These are phyloP conservation scores for Termitomyces sp. DNA, from an alignment of 768 basidiomycete genomes.

Conservation along the genomic window DNA sequence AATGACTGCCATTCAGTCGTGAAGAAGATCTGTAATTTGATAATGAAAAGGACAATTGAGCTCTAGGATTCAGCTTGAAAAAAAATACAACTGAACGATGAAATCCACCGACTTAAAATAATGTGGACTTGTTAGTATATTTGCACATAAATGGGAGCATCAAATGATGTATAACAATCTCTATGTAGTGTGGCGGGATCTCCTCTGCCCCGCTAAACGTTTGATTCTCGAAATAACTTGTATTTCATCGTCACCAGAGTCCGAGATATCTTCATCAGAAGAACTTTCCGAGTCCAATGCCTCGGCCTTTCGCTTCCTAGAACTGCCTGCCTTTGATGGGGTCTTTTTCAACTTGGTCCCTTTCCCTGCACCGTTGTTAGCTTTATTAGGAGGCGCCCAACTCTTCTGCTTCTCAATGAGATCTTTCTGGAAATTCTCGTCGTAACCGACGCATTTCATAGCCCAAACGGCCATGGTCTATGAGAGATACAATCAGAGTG, in stretches of 20 bases:
- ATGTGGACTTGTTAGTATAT: no score
- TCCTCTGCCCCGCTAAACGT: background rate
- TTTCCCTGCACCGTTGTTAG: background rate
- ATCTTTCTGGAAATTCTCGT: background rate
- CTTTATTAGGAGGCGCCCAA: background rate
- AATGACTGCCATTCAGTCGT: background rate
- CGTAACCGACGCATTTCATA: conserved; percentile 1
- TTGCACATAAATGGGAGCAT: background rate
- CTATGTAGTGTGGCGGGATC: background rate
- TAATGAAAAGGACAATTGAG: background rate
- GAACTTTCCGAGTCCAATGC: background rate
- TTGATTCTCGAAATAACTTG: background rate
- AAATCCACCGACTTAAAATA: background rate
- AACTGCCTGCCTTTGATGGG: background rate
- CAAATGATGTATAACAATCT: background rate
- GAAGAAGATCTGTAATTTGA: background rate
- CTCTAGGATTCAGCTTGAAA: background rate
- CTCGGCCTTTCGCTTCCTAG: background rate
- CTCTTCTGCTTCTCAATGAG: background rate
- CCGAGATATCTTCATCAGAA: background rate
- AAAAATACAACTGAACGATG: background rate
- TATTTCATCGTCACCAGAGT: background rate
- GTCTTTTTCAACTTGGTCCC: background rate
- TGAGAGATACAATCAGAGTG: background rate
- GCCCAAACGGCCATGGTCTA: background rate